These are phyloP conservation scores for Alternaria metachromatica DNA, from an alignment of 2,329 filamentous ascomycete species.

Conservation along the genomic window DNA sequence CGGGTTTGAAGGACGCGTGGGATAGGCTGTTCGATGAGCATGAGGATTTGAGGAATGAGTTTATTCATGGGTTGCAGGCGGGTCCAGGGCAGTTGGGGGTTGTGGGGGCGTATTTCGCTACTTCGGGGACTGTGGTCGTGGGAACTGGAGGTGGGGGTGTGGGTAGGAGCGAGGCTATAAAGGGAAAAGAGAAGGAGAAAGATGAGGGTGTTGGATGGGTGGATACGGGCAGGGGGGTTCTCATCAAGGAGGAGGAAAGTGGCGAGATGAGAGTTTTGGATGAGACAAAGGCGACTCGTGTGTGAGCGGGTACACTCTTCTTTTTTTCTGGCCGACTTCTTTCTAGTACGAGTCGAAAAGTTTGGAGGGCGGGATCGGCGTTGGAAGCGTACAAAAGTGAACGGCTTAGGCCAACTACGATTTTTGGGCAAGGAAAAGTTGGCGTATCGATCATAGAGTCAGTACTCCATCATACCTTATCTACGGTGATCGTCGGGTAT, in stretches of 20 bases:
- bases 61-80: slow-evolving; percentile 21
- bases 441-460: neutral
- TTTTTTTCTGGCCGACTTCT: too few species aligned
- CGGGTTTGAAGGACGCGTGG: slow-evolving; percentile 8
- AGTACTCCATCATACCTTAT: neutral
- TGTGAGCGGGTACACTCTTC: too few species aligned
- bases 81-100: neutral
- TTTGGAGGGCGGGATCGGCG: neutral
- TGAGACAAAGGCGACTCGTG: neutral
- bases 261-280: neutral
- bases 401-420: neutral
- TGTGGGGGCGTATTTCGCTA: slow-evolving; percentile 9
- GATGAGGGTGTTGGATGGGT: too few species aligned
- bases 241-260: neutral
- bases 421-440: neutral
- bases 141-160: neutral
- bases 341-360: fast-evolving
- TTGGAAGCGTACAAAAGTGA: neutral
- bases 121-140: neutral
- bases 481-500: neutral
- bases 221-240: too few species aligned
- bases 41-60: slow-evolving; percentile 13
- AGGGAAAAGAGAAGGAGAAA: neutral
- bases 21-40: slow-evolving; percentile 14
- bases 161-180: neutral